phyloP scores from a whole-genome alignment of 192 early-diverging fungal species.

The Entophlyctis luteolus region DNA sequence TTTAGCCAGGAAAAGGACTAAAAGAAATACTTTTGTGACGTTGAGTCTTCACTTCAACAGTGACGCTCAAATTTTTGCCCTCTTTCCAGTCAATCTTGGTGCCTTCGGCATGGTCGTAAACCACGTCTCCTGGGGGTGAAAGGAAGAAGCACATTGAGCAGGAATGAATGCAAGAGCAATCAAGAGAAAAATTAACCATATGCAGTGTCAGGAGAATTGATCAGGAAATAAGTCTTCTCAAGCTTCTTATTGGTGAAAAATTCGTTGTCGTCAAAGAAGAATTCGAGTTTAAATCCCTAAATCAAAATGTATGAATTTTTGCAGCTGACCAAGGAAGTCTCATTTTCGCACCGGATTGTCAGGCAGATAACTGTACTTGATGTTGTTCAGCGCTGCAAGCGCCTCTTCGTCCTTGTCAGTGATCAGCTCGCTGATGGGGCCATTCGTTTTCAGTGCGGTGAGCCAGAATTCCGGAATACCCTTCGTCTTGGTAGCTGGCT shows the following conservation, averaged over 20 bases:
- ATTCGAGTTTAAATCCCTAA: conserved; percentile 87
- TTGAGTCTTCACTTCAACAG: conserved; percentile 96
- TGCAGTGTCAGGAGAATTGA: conserved; percentile 63
- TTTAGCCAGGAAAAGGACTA: too few relatives aligned
- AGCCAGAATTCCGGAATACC: conserved; percentile 98
- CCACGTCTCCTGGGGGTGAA: conserved; percentile 64
- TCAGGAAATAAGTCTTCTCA: conserved; percentile 90
- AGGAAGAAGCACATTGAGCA: not conserved
- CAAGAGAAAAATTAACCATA: conserved; percentile 59
- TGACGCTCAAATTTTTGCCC: conserved; percentile 90
- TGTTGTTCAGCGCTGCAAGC: conserved; percentile 84
- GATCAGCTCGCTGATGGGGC: conserved; percentile 75
- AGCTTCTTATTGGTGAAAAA: conserved; percentile 85
- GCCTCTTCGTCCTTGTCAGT: conserved; percentile 87
- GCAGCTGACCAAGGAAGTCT: too few relatives aligned
- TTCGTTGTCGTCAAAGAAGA: conserved; percentile 83
- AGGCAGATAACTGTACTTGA: conserved; percentile 75
- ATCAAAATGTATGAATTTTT: too few relatives aligned
- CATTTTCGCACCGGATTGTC: conserved; percentile 69
- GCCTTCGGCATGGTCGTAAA: conserved; percentile 90
- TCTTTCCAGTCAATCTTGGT: conserved; percentile 94
- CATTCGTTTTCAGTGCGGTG: conserved; percentile 83
- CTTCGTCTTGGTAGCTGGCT: conserved; percentile 20
- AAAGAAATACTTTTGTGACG: conserved; percentile 94
- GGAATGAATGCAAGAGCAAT: too few relatives aligned